These are phyloP conservation scores for Annona cherimola DNA, from an alignment of 164 flowering plant genomes.

Conservation along the genomic window DNA sequence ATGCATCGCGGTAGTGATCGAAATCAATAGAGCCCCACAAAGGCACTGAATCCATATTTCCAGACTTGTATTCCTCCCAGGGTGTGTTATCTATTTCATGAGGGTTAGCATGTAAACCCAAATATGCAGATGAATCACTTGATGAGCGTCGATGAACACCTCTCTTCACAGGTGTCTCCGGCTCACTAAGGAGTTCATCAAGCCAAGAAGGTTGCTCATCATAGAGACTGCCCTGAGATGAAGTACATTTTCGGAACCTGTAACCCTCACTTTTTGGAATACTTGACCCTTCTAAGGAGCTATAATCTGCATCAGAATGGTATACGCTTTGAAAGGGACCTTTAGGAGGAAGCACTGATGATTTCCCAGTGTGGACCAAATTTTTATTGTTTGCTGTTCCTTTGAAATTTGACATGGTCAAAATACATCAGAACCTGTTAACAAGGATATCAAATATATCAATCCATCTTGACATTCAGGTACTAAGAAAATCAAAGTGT, in stretches of 20 bases:
- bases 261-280: constrained; percentile 54
- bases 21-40: constrained; percentile 55
- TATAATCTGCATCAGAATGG: constrained; percentile 56
- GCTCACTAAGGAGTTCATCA: constrained; percentile 86
- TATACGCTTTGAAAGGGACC: constrained; percentile 68
- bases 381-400: constrained; percentile 50
- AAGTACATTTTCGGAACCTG: constrained; percentile 59
- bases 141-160: constrained; percentile 81
- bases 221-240: constrained; percentile 63
- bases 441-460: neutral
- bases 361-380: constrained; percentile 45
- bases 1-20: constrained; percentile 36
- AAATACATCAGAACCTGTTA: constrained; percentile 5
- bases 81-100: constrained; percentile 30
- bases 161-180: constrained; percentile 67
- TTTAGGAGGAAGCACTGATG: constrained; percentile 74
- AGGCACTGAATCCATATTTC: constrained; percentile 29
- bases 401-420: constrained; percentile 55
- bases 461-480: neutral
- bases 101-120: constrained; percentile 37
- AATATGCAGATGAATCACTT: constrained; percentile 80
- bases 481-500: neutral
- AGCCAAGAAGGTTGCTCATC: constrained; percentile 94
- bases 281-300: constrained; percentile 40
- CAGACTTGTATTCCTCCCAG: constrained; percentile 40